A percentile compares a stretch with the other conserved stretches of the same genome.
phyloP scores from a whole-genome alignment of 768 basidiomycete genomes.

The Russula dissimulans region DNA sequence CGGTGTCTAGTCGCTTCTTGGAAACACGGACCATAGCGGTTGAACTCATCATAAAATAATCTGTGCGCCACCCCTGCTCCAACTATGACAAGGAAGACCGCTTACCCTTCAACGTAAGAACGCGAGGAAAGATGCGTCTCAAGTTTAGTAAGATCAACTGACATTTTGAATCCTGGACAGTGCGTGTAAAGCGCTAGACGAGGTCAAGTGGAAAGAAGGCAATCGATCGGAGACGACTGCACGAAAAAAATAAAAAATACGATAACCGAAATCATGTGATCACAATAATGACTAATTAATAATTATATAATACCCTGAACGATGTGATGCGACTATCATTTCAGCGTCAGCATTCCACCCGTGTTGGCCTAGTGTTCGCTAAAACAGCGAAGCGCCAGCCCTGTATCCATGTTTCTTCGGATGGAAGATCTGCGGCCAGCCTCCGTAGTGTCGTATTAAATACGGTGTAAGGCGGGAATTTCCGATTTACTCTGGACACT shows the following conservation, averaged over 20 bases:
- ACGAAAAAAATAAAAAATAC: not conserved
- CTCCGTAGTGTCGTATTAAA: too few species aligned
- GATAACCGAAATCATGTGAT: not conserved
- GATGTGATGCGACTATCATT: too few species aligned
- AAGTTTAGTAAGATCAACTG: slow-evolving; percentile 60
- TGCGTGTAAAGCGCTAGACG: not conserved
- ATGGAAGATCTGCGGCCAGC: not conserved
- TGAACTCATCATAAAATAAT: slow-evolving; percentile 47
- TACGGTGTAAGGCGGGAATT: too few species aligned
- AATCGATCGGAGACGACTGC: not conserved
- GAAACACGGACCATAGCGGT: slow-evolving; percentile 96
- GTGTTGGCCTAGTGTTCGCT: not conserved
- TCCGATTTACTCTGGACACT: too few species aligned
- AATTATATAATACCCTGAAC: not conserved
- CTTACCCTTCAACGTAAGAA: slow-evolving; percentile 90
- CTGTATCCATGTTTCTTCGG: not conserved
- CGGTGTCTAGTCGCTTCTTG: slow-evolving; percentile 92
- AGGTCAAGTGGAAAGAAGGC: not conserved
- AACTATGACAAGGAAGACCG: slow-evolving; percentile 16
- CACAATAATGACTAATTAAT: not conserved
- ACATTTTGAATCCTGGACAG: slow-evolving; percentile 34
- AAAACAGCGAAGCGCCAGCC: not conserved
- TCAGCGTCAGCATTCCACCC: not conserved
- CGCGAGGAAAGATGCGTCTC: slow-evolving; percentile 80
- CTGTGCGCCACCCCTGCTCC: not conserved